Percentiles rank a stretch among this genome's conserved stretches.
phyloP scores from a whole-genome alignment of 441 rosid species.

The Metrosideros polymorpha region DNA sequence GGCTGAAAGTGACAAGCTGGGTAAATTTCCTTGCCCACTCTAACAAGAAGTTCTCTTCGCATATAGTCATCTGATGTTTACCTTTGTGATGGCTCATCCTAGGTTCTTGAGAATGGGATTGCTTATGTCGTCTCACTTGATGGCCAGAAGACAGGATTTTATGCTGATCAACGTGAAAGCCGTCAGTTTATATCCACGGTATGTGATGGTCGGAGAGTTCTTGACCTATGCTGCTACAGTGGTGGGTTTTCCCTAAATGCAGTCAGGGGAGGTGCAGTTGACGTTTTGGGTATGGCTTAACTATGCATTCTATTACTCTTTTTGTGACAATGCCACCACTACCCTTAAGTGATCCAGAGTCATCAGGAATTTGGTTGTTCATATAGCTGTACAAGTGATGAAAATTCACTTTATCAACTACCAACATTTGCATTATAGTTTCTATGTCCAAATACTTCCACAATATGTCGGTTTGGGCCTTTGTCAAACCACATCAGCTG shows the following conservation, averaged over 20 bases:
- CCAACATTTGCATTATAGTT: not conserved
- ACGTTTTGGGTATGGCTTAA: slow-evolving; percentile 37
- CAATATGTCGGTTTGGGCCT: not conserved
- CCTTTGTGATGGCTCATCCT: not conserved
- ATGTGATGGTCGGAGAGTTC: slow-evolving; percentile 60
- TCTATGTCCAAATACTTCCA: not conserved
- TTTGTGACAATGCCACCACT: not conserved
- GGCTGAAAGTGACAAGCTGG: not conserved
- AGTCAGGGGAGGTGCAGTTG: slow-evolving; percentile 53
- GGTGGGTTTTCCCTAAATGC: slow-evolving; percentile 88
- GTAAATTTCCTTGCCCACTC: not conserved
- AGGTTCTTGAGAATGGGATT: slow-evolving; percentile 78
- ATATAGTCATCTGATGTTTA: not conserved
- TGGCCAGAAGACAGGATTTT: slow-evolving; percentile 91
- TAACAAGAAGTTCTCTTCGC: not conserved
- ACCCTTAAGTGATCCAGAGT: not conserved
- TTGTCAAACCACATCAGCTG: not conserved
- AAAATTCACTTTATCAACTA: not conserved
- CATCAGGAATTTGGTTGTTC: not conserved
- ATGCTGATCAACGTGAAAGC: slow-evolving; percentile 79
- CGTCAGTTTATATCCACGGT: slow-evolving; percentile 59
- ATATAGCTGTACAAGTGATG: not conserved
- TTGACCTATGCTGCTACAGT: slow-evolving; percentile 82
- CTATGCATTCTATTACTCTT: not conserved
- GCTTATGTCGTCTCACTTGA: slow-evolving; percentile 52